Evolutionary conservation across 805 yeast genomes (phyloP).

Genomic region (Scheffersomyces lignosus): DNA sequence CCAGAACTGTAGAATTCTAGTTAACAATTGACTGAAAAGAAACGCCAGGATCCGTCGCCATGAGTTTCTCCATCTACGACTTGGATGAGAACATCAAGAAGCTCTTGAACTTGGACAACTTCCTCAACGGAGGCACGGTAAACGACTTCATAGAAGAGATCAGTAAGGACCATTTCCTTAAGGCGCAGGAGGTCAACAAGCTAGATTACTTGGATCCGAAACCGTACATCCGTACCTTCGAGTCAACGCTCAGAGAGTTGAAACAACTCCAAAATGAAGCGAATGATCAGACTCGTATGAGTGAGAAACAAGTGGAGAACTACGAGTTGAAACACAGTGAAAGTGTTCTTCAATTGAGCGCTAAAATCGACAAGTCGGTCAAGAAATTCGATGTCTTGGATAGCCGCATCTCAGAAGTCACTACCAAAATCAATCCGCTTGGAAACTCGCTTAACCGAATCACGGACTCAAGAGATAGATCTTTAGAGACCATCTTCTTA

Average conservation of each 20-base stretch:
- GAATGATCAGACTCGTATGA: conserved; percentile 44
- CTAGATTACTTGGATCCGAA: conserved; percentile 76
- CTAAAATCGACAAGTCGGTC: conserved; percentile 47
- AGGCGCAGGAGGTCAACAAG: conserved; percentile 51
- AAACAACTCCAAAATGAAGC: conserved; percentile 61
- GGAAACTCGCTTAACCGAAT: conserved; percentile 67
- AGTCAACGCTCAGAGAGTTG: conserved; percentile 75
- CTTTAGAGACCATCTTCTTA: conserved; percentile 68
- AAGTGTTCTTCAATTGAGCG: conserved; percentile 57
- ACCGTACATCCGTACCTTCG: conserved; percentile 92
- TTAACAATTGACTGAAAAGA: too few species aligned
- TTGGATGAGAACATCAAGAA: conserved; percentile 62
- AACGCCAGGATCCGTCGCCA: too few species aligned
- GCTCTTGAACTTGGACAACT: conserved; percentile 59
- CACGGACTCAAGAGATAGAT: conserved; percentile 71
- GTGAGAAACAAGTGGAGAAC: conserved; percentile 56
- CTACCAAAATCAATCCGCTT: conserved; percentile 63
- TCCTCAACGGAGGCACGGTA: conserved; percentile 67
- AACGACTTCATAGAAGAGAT: conserved; percentile 80
- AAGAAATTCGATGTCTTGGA: conserved; percentile 53
- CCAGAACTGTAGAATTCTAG: too few species aligned
- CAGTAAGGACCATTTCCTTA: conserved; percentile 61
- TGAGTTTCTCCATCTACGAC: conserved; percentile 55
- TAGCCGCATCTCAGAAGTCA: conserved; percentile 53
- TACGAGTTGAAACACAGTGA: conserved; percentile 67